Base-by-base conservation (phyloP, 1,284 basidiomycete species). In the Stereum hirsutum region DNA sequence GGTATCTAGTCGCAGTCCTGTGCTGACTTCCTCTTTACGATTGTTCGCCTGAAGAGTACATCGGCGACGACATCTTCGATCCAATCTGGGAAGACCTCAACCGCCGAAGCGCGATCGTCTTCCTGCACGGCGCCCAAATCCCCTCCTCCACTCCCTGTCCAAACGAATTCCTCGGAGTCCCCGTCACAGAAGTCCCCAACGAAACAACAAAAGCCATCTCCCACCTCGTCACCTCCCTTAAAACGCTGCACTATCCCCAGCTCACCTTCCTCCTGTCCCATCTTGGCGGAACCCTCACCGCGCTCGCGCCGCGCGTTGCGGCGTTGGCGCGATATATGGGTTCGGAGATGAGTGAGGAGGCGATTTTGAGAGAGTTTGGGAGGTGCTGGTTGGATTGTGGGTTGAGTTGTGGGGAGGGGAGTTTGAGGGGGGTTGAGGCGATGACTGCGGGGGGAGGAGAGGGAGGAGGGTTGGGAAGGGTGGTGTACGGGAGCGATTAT, bases 151-250 rank as follows among this genome's bases (percentile, higher is more conserved):
- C 70, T 7, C 78, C 80, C 6, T 70, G 68, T 47, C 81, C 81
- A 4, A 70, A 82, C 49, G 60, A 68, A 5, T 70, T 65, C 46
- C 66, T 86, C 8, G 81, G 81, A 17, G 54, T 86, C 23, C 82
- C 83, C 10, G 67, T 84, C 41, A 70, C 68, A n/a, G 82, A 85
- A 65, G 82, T 83, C 0, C 82, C 83, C 10, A 78, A 82, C 54
- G 82, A 87, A 59, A 86, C 84, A 0, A 84, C 74, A 66, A 86
- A 84, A 62, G 83, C 81, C 3, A 82, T 82, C 30, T 74, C 81
- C 1, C 79, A 84, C 56, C 70, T 86, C 36, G 80, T 86, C 36
- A 75, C 85, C 24, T 70, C 78, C 1, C 78, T 79, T 39, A 75
- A 75, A 51, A 81, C 79, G 57, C 73, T 78, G 39, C 72, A 66